Evolutionary conservation across 148 eudicot species (phyloP), one percentile per base, ranked within the genome.

Genomic region (Bassia scoparia): DNA sequence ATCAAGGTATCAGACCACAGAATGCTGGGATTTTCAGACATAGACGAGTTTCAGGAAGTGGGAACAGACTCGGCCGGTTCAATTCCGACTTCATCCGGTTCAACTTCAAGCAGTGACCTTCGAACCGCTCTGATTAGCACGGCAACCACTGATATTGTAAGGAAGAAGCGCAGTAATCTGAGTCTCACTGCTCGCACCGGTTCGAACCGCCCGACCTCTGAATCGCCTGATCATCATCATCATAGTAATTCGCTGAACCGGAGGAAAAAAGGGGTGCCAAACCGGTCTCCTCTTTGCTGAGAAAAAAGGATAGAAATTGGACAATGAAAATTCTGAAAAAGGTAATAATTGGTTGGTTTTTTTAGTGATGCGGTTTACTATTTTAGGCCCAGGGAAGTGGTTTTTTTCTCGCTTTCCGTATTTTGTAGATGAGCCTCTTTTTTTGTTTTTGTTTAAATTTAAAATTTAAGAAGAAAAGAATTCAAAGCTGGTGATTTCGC

Each of bases 231-330:
- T 35, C 26, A 21, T 27, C 30, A 56, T 43, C 81, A 74, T 35
- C 26, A 21, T 27, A 24, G 50, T 10, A 66, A 15, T 66, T 38
- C 31, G 14, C 1, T 64, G 61, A 82, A 71, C 69, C 77, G 87
- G 53, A 78, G 87, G 58, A 84, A 84, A 74, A 65, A 66, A 26
- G 69, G 85, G 3, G 78, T 71, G 3, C 87, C 87, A 17, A 81
- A 77, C 66, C 81, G 85, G 62, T 72, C 87, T 29, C 85, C 87
- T 26, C 37, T 84, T 35, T 79, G 74, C 37, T 84, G 68, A 82
- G 52, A 30, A 52, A 20, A 52, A 52, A 52, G 12, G n/a, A 21
- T 0, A 50, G 18, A 50, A 6, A 50, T 17, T 52, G 26, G 24
- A 17, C 20, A 35, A 12, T n/a, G 54, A 55, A 15, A 37, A 30